A percentile compares a stretch with the other conserved stretches of the same genome.
These are phyloP conservation scores for Ganoderma boninense DNA, from an alignment of 1,284 basidiomycete species.

Conservation along the genomic window DNA sequence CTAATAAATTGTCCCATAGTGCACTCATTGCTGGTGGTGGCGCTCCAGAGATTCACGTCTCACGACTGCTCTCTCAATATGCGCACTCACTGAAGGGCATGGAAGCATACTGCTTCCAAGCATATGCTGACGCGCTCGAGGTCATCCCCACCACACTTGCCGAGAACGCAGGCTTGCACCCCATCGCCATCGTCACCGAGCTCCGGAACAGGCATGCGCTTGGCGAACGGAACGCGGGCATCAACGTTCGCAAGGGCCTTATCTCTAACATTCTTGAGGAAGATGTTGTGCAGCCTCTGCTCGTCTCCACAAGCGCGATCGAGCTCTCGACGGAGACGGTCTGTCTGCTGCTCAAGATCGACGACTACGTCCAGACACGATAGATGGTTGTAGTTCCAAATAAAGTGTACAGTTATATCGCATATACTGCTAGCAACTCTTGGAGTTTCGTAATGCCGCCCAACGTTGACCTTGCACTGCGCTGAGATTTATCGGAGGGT, in stretches of 20 bases:
- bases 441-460: conserved; percentile 13
- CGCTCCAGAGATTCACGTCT: conserved; percentile 98
- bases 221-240: conserved; percentile 95
- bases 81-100: conserved; percentile 96
- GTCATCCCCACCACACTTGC: conserved; percentile 98
- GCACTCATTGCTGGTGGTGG: conserved; percentile 97
- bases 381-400: conserved; percentile 42
- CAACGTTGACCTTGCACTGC: not conserved
- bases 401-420: conserved; percentile 32
- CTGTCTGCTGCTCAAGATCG: conserved; percentile 95
- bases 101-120: conserved; percentile 99
- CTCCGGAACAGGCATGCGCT: conserved; percentile 96
- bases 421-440: conserved; percentile 24
- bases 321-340: conserved; percentile 98
- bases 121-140: conserved; percentile 97
- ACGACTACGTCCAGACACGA: conserved; percentile 91
- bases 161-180: conserved; percentile 98
- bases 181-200: conserved; percentile 98
- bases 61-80: conserved; percentile 91
- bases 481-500: conserved; percentile 20
- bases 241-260: conserved; percentile 97
- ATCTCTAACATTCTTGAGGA: conserved; percentile 98
- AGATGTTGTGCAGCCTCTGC: conserved; percentile 95
- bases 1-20: conserved; percentile 49
- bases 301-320: conserved; percentile 96